Evolutionary conservation across 805 yeast species (phyloP).

Genomic region (Metschnikowia orientalis): DNA sequence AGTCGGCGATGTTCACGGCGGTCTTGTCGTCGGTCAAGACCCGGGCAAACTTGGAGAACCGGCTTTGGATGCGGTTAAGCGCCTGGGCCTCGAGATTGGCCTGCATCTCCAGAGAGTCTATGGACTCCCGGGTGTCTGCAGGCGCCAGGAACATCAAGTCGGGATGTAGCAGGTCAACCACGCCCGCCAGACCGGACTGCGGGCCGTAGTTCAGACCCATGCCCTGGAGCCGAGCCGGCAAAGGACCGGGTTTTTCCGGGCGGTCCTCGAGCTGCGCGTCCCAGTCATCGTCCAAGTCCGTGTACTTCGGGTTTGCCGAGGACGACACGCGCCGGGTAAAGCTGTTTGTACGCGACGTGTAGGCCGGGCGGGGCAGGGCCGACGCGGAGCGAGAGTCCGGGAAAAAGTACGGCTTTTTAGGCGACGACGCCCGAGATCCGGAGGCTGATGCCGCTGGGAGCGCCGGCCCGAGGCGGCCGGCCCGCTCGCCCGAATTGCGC

Average conservation of each 20-base stretch:
- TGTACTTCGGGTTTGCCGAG: conserved; percentile 36
- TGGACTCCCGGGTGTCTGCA: conserved; percentile 5
- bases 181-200: conserved; percentile 23
- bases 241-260: conserved; percentile 10
- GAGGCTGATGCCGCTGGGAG: background rate
- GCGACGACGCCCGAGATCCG: conserved; percentile 1
- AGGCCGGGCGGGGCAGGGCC: conserved; percentile 1
- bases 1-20: conserved; percentile 57
- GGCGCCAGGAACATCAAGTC: conserved; percentile 29
- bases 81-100: conserved; percentile 48
- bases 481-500: background rate
- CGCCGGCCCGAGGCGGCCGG: background rate
- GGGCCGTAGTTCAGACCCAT: conserved; percentile 10
- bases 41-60: conserved; percentile 63
- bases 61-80: conserved; percentile 54
- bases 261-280: conserved; percentile 60
- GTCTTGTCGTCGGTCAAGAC: conserved; percentile 47
- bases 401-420: conserved; percentile 1
- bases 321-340: conserved; percentile 6
- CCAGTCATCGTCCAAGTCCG: conserved; percentile 90
- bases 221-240: conserved; percentile 9
- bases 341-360: conserved; percentile 7
- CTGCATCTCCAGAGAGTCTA: conserved; percentile 39
- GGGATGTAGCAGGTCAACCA: conserved; percentile 36
- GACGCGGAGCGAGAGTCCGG: conserved; percentile 4